Base-by-base conservation (phyloP, 2,329 filamentous ascomycete genomes). In the Aspergillus alliaceus region DNA sequence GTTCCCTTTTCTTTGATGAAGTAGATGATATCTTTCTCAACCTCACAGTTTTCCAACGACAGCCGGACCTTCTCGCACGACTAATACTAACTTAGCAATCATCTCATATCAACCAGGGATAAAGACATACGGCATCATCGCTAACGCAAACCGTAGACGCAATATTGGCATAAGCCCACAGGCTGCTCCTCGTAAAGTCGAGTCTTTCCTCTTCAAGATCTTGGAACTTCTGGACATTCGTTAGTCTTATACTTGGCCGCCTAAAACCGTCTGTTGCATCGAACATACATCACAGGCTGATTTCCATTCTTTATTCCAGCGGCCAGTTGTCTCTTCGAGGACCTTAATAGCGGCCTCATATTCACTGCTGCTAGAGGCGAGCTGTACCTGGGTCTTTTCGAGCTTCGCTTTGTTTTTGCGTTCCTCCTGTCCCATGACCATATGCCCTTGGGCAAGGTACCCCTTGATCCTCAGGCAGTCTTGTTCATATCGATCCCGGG, bases 351-450 rank as follows among this genome's bases (percentile, higher is more conserved):
- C 92, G 51, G 86, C 86, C 74, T 99, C 93, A 72, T 99, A 99
- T 68, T 98, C 95, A 44, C 86, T 88, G 76, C 96, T 98, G 59
- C 93, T 93, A 7, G 88, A 87, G 0, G 93, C 93, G 58, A 99
- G 84, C 69, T 93, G 96, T 67, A 97, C 95, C 73, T 99, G 95
- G 1, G 95, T 98, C 83, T 99, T 99, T 75, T 99, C 95, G 42
- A 99, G 84, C 77, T 96, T 98, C 22, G 93, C 93, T 78, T 99
- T 99, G 76, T 99, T 99, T 78, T 96, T 97, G 27, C 95, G 87
- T 79, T 99, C 95, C 73, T 99, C 95, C 68, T 99, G 95, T 14
- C 95, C 95, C 95, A 99, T 99, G 57, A 99, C 95, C 95, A 99
- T 99, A 73, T 99, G 96, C 9, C 95, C 95, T 76, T 99, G 95